Evolutionary conservation across 2,329 filamentous ascomycete genomes (phyloP), one percentile per base, ranked within the genome.

Genomic region (Diaporthe aspalathi): DNA sequence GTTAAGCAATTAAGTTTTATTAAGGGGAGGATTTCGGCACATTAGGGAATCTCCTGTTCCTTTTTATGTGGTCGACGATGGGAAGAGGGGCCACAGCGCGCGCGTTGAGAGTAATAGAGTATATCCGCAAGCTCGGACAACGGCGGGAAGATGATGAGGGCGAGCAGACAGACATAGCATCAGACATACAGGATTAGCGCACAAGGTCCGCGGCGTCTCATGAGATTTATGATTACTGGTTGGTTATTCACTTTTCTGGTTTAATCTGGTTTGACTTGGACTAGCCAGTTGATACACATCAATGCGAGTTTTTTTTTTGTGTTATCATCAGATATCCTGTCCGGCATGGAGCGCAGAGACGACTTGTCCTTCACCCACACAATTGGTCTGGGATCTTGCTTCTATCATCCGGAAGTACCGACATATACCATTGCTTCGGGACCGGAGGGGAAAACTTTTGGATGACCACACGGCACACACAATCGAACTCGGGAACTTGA

Each of bases 201-300:
- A 29, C 57, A 32, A n/a, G 60, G 60, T 63, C 5, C 43, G 60
- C 29, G 60, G 60, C 43, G 60, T 63, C 60, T 63, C 27, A 49
- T 38, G 60, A 63, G 60, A 11, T 35, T 24, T 49, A 49, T 38
- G 60, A 63, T 49, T 63, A 49, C 3, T 22, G 43, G 60, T 63
- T 63, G 24, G 60, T 63, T 63, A 32, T 63, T 35, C 6, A 9
- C 1, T 47, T 2, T 60, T 29, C n/a, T 38, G 35, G 35, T 40
- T 22, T 63, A 11, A 22, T 40, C 22, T 22, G 24, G 24, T 22
- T 49, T 29, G 24, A 16, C 7, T 63, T 63, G 60, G 60, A 49
- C 60, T 49, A 63, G 43, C 60, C n/a, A 43, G 20, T 24, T 63
- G 60, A 63, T 63, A 63, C 60, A 63, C 60, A 63, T 24, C 60